Base-by-base conservation (phyloP, 2,329 filamentous ascomycete species). In the Fusarium sp. region DNA sequence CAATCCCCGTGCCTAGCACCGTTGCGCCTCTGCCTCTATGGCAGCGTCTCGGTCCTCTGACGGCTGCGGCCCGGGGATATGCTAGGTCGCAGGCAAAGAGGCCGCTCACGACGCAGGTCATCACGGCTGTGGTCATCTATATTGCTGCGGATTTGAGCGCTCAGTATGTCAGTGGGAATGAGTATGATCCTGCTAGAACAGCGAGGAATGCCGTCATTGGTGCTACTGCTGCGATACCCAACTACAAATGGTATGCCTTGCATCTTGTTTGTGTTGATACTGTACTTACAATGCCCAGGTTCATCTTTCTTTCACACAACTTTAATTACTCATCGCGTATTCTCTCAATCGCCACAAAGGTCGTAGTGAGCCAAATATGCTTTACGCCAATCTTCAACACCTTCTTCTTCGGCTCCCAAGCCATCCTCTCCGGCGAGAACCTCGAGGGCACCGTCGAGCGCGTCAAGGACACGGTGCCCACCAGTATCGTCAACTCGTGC, bases 331-430 rank as follows among this genome's bases (percentile, higher is more conserved):
- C 90, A 9, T 95, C 93, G 33, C 92, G 92, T 76, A 77, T 89
- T 41, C 83, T 94, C 58, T 95, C 93, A 3, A 87, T 98, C 35
- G 86, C 87, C 33, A 91, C 91, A 65, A 97, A 98, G 83, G 94
- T 98, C 67, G 81, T 88, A 45, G 88, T 98, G 41, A 97, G 95
- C 83, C 95, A 98, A 84, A 81, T 89, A 14, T 91, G 77, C 41
- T 98, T 97, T 84, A 94, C 95, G 2, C 95, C 96, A 1, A 79
- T 93, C 11, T 97, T 97, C 86, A 96, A 94, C 83, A 88, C 90
- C 27, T 95, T 94, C 82, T 97, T 97, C 84, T 94, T 97, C 82
- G 91, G 92, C 69, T 88, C 93, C 83, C 94, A 97, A 80, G 92
- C 93, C 1, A 85, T 95, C 5, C 86, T 97, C 2, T 88, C 91